Conservation (phyloP, 306 rosid genomes). For the Corylus heterophylla region DNA sequence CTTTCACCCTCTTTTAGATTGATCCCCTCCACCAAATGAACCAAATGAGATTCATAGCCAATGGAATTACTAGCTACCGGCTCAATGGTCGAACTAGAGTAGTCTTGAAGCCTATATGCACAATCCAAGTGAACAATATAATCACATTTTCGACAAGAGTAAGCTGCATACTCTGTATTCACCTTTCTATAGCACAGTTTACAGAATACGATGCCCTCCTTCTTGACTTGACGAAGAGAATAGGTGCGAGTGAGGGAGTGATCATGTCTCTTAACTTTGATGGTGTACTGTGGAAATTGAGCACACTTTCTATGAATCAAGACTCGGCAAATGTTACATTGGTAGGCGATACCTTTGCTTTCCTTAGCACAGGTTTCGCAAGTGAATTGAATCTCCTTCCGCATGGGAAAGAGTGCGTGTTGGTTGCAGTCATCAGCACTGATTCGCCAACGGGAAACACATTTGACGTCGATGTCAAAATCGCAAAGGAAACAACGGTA, state of each 20-base stretch:
- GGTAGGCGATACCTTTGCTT: rapidly evolving
- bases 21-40: neutral
- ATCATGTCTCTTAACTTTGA: too few relatives aligned
- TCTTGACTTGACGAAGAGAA: neutral
- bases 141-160: neutral
- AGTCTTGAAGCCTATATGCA: neutral
- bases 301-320: neutral
- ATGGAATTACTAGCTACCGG: rapidly evolving
- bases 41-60: neutral
- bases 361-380: neutral
- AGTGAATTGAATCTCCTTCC: neutral
- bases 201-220: neutral
- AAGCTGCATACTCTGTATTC: neutral
- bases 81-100: too few relatives aligned
- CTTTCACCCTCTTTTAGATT: neutral
- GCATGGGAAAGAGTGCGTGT: neutral
- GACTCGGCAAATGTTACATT: neutral
- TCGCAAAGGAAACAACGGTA: neutral
- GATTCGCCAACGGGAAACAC: neutral
- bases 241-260: neutral
- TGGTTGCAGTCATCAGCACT: neutral
- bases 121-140: neutral
- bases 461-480: neutral
- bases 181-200: neutral
- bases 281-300: too few relatives aligned